Conservation (phyloP, 495 filamentous ascomycete species). For the Evernia prunastri region DNA sequence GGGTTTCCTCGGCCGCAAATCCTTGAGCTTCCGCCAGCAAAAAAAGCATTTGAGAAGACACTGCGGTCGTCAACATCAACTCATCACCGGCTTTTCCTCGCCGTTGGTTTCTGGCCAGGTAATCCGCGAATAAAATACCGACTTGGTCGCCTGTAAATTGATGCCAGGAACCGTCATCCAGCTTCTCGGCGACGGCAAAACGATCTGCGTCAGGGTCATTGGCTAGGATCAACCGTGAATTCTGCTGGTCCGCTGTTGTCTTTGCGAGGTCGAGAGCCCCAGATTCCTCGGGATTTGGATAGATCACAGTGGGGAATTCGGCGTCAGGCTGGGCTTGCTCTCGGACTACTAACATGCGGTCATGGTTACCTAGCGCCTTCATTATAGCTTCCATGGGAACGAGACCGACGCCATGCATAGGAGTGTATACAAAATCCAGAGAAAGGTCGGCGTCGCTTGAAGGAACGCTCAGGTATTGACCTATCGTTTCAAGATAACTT, state of each 20-base stretch:
- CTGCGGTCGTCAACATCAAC: conserved; percentile 55
- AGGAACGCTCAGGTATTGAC: neutral
- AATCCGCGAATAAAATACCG: conserved; percentile 54
- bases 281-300: conserved; percentile 68
- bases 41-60: conserved; percentile 60
- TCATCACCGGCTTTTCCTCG: conserved; percentile 25
- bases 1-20: conserved; percentile 55
- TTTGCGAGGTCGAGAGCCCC: conserved; percentile 62
- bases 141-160: conserved; percentile 65
- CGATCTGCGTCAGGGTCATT: conserved; percentile 71
- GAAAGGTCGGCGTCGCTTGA: neutral
- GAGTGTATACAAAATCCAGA: conserved; percentile 54
- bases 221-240: conserved; percentile 51
- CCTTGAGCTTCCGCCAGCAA: conserved; percentile 50
- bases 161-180: conserved; percentile 49
- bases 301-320: conserved; percentile 62
- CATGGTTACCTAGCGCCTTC: conserved; percentile 41
- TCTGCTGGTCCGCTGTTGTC: conserved; percentile 44
- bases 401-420: conserved; percentile 62
- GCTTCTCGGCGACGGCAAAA: conserved; percentile 58
- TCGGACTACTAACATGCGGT: conserved; percentile 39
- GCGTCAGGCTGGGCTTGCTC: conserved; percentile 55
- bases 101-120: conserved; percentile 24
- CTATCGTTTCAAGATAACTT: conserved; percentile 41
- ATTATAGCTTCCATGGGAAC: conserved; percentile 41